Base-by-base conservation (phyloP, 2,329 filamentous ascomycete genomes). In the Mycosphaerella sp. region DNA sequence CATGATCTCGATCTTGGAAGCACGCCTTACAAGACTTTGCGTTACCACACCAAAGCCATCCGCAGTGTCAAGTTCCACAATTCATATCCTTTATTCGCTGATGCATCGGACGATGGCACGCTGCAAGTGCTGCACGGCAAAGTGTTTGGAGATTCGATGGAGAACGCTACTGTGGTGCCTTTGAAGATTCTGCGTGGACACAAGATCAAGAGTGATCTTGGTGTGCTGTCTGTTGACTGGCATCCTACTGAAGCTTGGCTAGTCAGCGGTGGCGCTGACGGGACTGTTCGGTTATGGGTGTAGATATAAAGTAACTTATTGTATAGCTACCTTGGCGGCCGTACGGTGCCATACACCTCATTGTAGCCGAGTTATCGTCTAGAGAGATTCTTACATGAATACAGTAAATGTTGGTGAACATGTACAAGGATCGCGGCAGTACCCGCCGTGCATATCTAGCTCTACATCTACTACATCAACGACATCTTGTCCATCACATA, bases 121-220 rank as follows among this genome's bases (percentile, higher is more conserved):
- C 73, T 97, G 59, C 93, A 98, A 70, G 87, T 98, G 48, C 97
- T 97, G 81, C 91, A 97, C 68, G 91, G 89, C 50, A 95, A 91
- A 71, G 91, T 97, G 25, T 89, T 94, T 27, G 89, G 84, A 55
- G 93, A 98, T 68, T 76, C 95, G 68, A 88, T 98, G 81, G 89
- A 95, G 74, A 95, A 95, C 65, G 90, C 93, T 6, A 94, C 86
- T 12, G 95, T 98, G 64, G 93, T 97, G 45, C 93, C 93, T 7
- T 79, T 98, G 57, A 98, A 97, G 78, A 89, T 95, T 64, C 78
- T 98, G 43, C 85, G 81, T 65, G 93, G 93, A 1, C 93, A 98
- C 73, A 87, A 85, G 71, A 83, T 97, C 2, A 85, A 86, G 65
- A 86, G 81, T 65, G 85, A 89, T 60, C 73, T 98, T 52, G 93